phyloP scores from a whole-genome alignment of 805 yeast species.

The Candida oleophila region DNA sequence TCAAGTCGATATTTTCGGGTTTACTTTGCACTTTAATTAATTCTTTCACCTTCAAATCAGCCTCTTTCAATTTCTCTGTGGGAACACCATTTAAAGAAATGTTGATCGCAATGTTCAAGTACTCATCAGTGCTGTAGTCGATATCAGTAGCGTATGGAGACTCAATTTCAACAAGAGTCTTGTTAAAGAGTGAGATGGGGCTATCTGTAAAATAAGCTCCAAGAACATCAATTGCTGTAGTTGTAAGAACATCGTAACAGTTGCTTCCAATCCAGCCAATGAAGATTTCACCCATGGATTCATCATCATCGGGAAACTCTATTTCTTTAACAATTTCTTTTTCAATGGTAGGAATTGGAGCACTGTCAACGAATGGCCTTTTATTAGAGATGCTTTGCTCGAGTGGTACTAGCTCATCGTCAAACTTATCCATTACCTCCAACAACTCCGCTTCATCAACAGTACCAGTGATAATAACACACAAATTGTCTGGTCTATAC shows the following conservation, averaged over 20 bases:
- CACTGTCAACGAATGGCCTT: constrained; percentile 82
- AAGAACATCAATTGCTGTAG: constrained; percentile 69
- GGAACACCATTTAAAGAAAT: constrained; percentile 74
- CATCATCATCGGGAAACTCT: constrained; percentile 88
- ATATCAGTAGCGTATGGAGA: constrained; percentile 78
- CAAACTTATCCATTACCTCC: constrained; percentile 58
- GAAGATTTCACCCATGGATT: constrained; percentile 71
- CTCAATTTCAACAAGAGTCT: constrained; percentile 72
- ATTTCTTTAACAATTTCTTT: constrained; percentile 48
- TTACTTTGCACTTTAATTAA: constrained; percentile 54
- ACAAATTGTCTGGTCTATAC: constrained; percentile 82
- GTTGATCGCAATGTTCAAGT: constrained; percentile 56
- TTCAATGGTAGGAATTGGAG: constrained; percentile 41
- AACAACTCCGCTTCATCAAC: constrained; percentile 76
- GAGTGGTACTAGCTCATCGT: constrained; percentile 48
- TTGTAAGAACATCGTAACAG: constrained; percentile 47
- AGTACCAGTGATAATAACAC: constrained; percentile 82
- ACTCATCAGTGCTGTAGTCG: constrained; percentile 73
- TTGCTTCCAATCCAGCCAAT: constrained; percentile 84
- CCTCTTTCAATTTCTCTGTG: constrained; percentile 52
- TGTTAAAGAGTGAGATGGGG: constrained; percentile 72
- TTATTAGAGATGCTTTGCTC: constrained; percentile 32
- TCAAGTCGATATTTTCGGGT: constrained; percentile 55
- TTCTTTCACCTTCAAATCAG: constrained; percentile 50
- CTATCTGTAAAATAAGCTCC: constrained; percentile 74